Evolutionary conservation across 306 rosid species (phyloP).

Genomic region (Cucurbita maxima): DNA sequence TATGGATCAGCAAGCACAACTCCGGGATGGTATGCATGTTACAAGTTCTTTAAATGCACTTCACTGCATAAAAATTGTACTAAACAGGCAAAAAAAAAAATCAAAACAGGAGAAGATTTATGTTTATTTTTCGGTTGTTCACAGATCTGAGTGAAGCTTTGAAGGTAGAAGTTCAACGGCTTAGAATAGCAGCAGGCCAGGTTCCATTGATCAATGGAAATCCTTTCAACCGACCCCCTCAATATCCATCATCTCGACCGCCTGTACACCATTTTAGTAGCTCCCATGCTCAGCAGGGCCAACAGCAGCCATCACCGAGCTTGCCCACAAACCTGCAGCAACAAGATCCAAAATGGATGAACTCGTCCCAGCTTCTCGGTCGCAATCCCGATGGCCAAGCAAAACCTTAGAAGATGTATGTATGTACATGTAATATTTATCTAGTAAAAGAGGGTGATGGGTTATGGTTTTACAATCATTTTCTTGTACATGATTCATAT

Average conservation of each 20-base stretch:
- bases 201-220: slow-evolving; percentile 29
- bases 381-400: slow-evolving; percentile 32
- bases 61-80: neutral
- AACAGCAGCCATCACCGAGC: slow-evolving; percentile 35
- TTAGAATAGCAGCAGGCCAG: slow-evolving; percentile 42
- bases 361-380: slow-evolving; percentile 37
- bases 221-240: slow-evolving; percentile 24
- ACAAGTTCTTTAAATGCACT: neutral
- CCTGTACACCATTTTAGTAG: slow-evolving; percentile 28
- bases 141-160: slow-evolving; percentile 65
- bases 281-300: slow-evolving; percentile 39
- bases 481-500: slow-evolving; percentile 5
- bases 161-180: slow-evolving; percentile 73
- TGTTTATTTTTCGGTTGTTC: neutral
- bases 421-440: slow-evolving; percentile 14
- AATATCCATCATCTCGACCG: slow-evolving; percentile 41
- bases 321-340: slow-evolving; percentile 21
- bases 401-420: slow-evolving; percentile 11
- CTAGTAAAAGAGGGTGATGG: neutral
- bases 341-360: slow-evolving; percentile 27
- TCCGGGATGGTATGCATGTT: slow-evolving; percentile 56
- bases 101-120: neutral
- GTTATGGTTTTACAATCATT: neutral
- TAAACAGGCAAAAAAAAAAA: neutral
- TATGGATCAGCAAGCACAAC: slow-evolving; percentile 74